Evolutionary conservation across 768 basidiomycete species (phyloP), one percentile per base, ranked within the genome.

Genomic region (Xanthoconium purpureum): DNA sequence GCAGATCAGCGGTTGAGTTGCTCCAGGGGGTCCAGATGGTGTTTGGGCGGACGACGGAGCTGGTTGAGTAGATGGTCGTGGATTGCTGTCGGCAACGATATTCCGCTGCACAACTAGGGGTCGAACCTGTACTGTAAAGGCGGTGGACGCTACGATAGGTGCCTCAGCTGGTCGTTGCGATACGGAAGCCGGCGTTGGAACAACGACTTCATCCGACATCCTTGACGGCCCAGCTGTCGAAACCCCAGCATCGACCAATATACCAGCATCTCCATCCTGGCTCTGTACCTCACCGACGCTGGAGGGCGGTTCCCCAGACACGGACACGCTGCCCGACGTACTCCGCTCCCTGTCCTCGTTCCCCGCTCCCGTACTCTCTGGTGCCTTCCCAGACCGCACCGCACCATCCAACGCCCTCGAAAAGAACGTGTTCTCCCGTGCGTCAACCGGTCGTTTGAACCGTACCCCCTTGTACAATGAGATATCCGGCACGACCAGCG

Each of bases 401-500:
- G 13, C 30, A 11, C 61, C 38, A 20, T 5, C 44, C 56, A 70
- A 37, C 8, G 55, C 68, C 24, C 68, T 58, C 24, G 68, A 69
- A 43, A 68, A 69, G 54, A 69, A 70, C 5, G 63, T 5, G 14
- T 62, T 63, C 13, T 62, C 62, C 7, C 62, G 37, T 28, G 30
- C 40, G 20, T 58, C 59, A 28, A 40, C 33, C 6, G 57, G 42
- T 8, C 68, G 62, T 44, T 55, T 70, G 46, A 63, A 69, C 47
- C 68, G 58, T 3, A 66, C 40, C 1, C 61, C 52, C 44, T 54
- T 56, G 50, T 63, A 70, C 33, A 20, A 60, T 18, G 67, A 70
- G 18, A 69, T 58, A 28, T 68, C 62, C 5, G 68, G 68, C 37
- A 70, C 60, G 5, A 52, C 46, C 17, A 70, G 8, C 39, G 45